Base-by-base conservation (phyloP, 225 moss, liverwort and hornwort species). In the Anthoceros angustus region DNA sequence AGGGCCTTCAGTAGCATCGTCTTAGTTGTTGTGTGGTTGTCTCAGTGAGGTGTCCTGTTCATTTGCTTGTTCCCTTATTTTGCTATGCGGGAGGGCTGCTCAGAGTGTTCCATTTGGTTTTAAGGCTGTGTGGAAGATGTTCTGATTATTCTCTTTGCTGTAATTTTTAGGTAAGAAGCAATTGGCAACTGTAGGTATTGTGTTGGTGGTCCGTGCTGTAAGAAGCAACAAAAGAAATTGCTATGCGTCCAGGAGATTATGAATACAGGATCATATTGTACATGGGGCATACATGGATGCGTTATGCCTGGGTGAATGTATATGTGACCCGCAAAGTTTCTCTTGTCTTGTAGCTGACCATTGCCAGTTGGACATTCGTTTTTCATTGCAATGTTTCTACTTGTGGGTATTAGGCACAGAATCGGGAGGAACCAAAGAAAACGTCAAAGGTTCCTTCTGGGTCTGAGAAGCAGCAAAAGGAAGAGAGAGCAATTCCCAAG, bases 351-450 rank as follows among this genome's bases (percentile, higher is more conserved):
- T 18, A 55, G 55, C 55, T 55, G 55, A 55, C 55, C 18, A 55
- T 20, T 55, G 55, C 55, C 55, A 0, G 18, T 18, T 55, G 23
- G 18, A 55, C 55, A 55, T 15, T 23, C 6, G 55, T 55, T 55
- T 15, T 55, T 55, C n/a, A 55, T 55, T 18, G 0, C 2, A 55
- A 18, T 18, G 18, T 9, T 55, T 9, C 23, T 18, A 18, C 55
- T 18, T 55, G 55, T 55, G 18, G 55, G 55, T 18, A 55, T 55
- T 50, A 50, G 49, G 49, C 18, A 20, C 55, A 55, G 23, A 55
- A 55, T 55, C 55, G 32, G 4, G 32, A 55, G 55, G 55, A 55
- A 55, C 23, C 55, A 55, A 55, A 55, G 55, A 55, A 55, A 55
- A 23, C 23, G n/a, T 5, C 55, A 23, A 55, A 55, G 23, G 55